Base-by-base conservation (phyloP, 2,329 filamentous ascomycete species). In the Fusarium mangiferae region DNA sequence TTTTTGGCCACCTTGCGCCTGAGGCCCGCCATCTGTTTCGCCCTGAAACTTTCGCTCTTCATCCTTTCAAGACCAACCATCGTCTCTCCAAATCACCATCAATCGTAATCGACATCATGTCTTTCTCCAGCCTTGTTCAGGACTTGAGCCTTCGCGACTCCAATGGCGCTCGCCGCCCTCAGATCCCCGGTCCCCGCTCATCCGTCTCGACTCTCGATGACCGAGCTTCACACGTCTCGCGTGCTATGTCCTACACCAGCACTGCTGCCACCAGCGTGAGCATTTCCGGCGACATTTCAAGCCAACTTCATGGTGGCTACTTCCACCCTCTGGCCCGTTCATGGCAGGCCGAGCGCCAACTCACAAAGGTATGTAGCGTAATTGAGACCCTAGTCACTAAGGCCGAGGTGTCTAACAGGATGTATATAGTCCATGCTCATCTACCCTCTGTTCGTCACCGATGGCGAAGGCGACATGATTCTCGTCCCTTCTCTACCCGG, bases 361-460 rank as follows among this genome's bases (percentile, higher is more conserved):
- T 96, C 81, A 96, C 94, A 72, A 96, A 96, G 90, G 93, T 94
- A 76, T 64, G 86, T 78, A 17, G 33, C 35, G 39, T 38, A 48
- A 61, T 42, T 54, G 41, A 58, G 45, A 35, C 22, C 36, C 12
- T 52, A 30, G 24, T 28, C 9, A 42, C 35, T 24, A 45, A 41
- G 39, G 30, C 38, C 46, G 52, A 30, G 17, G 35, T 60, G 36
- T 56, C 74, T 78, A 69, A 78, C 68, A 39, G 57, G 35, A 41
- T 15, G 48, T 14, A 26, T 69, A 15, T 78, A 98, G 94, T 96
- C 95, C 42, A 98, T 98, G 96, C 92, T 99, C 79, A 98, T 99
- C 80, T 98, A 97, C 84, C 96, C 96, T 18, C 89, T 99, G 75
- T 99, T 99, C 86, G 90, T 99, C 75, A 97, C 96, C 79, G 96